Evolutionary conservation across 495 filamentous ascomycete species (phyloP).

Genomic region (Tuber indicum): DNA sequence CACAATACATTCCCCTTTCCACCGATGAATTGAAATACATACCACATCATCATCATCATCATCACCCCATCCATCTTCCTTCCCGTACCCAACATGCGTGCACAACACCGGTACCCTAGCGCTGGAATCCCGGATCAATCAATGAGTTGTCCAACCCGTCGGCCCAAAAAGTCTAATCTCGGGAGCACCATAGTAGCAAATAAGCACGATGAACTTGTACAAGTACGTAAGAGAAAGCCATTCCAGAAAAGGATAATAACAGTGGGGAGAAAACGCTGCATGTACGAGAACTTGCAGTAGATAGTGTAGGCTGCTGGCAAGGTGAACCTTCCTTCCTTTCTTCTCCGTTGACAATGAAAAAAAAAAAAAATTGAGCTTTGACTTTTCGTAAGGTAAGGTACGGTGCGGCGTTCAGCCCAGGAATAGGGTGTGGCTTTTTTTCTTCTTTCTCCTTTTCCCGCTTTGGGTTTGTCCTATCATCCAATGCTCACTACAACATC

Average conservation of each 20-base stretch:
- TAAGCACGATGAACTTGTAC: neutral
- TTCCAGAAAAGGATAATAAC: neutral
- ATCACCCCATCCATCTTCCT: neutral
- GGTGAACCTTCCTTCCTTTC: neutral
- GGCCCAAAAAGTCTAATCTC: neutral
- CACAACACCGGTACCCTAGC: neutral
- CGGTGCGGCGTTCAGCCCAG: neutral
- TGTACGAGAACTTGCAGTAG: neutral
- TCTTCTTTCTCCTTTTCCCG: neutral
- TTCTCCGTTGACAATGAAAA: neutral
- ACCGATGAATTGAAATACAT: neutral
- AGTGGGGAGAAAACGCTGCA: neutral
- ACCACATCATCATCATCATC: neutral
- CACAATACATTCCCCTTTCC: neutral
- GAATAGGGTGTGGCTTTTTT: neutral
- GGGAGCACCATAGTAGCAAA: neutral
- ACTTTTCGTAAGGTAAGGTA: neutral
- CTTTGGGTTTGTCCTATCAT: neutral
- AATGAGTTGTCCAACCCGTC: neutral
- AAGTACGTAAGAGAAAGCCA: neutral
- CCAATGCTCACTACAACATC: neutral
- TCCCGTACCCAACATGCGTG: neutral
- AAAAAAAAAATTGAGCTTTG: neutral
- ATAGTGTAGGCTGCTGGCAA: neutral
- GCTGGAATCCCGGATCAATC: neutral